A percentile compares a stretch with the other conserved stretches of the same genome.
phyloP scores from a whole-genome alignment of 805 yeast genomes.

The Lachancea thermotolerans region DNA sequence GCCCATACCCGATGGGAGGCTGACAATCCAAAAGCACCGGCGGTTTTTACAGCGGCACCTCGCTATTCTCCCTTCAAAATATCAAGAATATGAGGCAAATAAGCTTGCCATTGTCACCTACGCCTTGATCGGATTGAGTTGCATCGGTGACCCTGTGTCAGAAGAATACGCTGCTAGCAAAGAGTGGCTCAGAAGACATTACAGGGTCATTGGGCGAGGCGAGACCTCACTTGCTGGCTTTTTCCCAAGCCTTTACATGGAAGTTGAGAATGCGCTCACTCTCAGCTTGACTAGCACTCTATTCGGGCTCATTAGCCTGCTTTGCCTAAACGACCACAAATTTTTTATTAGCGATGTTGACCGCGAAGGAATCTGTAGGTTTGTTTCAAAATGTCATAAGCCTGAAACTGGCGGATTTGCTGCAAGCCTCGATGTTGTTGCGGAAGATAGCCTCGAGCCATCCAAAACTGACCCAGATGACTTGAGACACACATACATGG shows the following conservation, averaged over 20 bases:
- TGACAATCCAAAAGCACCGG: conserved; percentile 21
- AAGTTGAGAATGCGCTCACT: conserved; percentile 19
- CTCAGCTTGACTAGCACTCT: conserved; percentile 70
- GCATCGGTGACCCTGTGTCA: conserved; percentile 23
- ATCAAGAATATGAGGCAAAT: conserved; percentile 62
- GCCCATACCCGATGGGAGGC: background rate
- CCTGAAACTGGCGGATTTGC: conserved; percentile 51
- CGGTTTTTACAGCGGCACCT: conserved; percentile 48
- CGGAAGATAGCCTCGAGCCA: conserved; percentile 5
- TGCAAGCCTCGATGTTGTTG: conserved; percentile 32
- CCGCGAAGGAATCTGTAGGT: conserved; percentile 39
- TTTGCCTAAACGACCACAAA: conserved; percentile 45
- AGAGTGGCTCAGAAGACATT: conserved; percentile 23
- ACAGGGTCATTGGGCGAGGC: conserved; percentile 29
- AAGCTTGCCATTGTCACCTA: conserved; percentile 66
- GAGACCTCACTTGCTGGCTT: conserved; percentile 22
- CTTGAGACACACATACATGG: conserved; percentile 67
- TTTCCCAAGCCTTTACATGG: conserved; percentile 17
- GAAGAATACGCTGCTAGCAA: conserved; percentile 27
- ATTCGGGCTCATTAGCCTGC: conserved; percentile 53
- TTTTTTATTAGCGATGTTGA: conserved; percentile 35
- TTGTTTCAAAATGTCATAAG: conserved; percentile 55
- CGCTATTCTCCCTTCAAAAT: conserved; percentile 45
- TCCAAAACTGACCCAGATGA: conserved; percentile 42
- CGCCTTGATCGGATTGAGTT: conserved; percentile 47